Base-by-base conservation (phyloP, 2,329 filamentous ascomycete genomes). In the Cordyceps militaris region DNA sequence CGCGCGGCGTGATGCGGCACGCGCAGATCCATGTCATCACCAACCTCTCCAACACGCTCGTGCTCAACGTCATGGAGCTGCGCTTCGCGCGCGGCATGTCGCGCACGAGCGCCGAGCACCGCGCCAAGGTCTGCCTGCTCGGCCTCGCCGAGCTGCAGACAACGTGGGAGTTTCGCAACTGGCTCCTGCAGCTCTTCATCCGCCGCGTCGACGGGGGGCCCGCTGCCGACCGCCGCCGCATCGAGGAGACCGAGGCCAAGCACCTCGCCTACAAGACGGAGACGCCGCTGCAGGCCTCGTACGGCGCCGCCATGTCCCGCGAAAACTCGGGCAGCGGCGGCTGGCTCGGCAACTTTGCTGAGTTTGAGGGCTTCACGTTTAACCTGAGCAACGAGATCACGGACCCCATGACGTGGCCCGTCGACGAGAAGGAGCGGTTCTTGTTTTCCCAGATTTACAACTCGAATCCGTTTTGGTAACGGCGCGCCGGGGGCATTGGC, bases 391-490 rank as follows among this genome's bases (percentile, higher is more conserved):
- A 36, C 10, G 58, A 60, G 16, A 46, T 55, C 9, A 56, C 47
- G 19, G 61, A 60, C 28, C 54, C 58, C 14, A 36, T 56, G 60
- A 51, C 60, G 8, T 62, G 61, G 60, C 62, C 60, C 1, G 59
- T 56, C 16, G 62, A 63, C 38, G 62, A 62, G 16, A 60, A 56
- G 21, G 61, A 61, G 11, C 54, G 62, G 24, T 63, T 63, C 30
- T 24, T 63, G 24, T 63, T 63, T 21, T 61, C 63, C 11, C 63
- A 64, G 11, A 63, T 63, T 14, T 63, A 63, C 47, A 60, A 59
- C 65, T 88, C 85, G 60, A 88, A 85, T 67, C 88, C 82, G 62
- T 85, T 85, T 66, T 88, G 85, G 65, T 85, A 70, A 21, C 7
- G 14, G 34, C 14, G n/a, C n/a, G n/a, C n/a, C n/a, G n/a, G n/a